Evolutionary conservation across 345 rosid genomes (phyloP).

Genomic region (Aegle marmelos): DNA sequence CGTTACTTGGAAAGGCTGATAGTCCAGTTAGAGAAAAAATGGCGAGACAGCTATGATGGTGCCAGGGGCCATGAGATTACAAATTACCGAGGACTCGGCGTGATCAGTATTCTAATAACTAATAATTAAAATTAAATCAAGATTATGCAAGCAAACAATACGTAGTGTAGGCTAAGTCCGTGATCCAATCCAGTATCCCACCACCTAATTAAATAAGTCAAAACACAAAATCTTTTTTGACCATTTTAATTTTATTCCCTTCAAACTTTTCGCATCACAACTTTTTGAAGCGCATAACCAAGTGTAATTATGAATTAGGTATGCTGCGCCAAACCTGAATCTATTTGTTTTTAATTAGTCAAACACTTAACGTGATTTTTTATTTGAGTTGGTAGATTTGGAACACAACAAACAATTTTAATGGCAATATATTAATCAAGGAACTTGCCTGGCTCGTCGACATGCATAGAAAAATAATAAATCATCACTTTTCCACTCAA

Average conservation of each 20-base stretch:
- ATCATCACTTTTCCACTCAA: not conserved
- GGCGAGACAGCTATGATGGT: not conserved
- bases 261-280: not conserved
- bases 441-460: not conserved
- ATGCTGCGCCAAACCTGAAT: not conserved
- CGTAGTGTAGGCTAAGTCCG: too few species aligned
- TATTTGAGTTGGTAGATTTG: not conserved
- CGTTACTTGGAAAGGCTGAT: not conserved
- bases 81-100: not conserved
- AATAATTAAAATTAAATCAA: not conserved
- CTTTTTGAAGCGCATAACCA: not conserved
- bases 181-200: too few species aligned
- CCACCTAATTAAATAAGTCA: slow-evolving; percentile 1
- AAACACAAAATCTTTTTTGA: not conserved
- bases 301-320: not conserved
- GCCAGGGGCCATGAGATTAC: not conserved
- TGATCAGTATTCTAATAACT: not conserved
- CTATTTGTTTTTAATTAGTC: not conserved
- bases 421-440: not conserved
- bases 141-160: too few species aligned
- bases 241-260: not conserved
- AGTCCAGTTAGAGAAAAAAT: not conserved
- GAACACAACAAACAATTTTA: not conserved
- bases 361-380: slow-evolving; percentile 5
- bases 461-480: not conserved